These are phyloP conservation scores for Umbellularia californica DNA, from an alignment of 164 flowering plant genomes.

Conservation along the genomic window DNA sequence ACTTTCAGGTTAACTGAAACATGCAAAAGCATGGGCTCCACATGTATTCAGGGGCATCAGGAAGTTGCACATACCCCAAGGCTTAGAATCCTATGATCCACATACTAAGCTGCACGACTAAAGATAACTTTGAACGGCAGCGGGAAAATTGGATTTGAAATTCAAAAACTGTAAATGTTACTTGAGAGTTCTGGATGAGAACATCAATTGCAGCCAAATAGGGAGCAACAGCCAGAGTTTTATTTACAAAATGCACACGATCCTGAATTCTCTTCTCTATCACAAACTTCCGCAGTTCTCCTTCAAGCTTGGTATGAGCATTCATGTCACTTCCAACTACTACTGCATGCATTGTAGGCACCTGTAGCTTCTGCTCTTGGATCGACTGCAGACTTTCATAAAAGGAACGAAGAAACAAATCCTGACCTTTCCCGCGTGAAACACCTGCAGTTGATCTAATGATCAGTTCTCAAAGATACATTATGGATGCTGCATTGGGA, in stretches of 20 bases:
- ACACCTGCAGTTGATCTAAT: constrained; percentile 58
- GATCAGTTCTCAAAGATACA: constrained; percentile 3
- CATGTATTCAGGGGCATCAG: background rate
- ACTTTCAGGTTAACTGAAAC: background rate
- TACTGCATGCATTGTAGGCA: constrained; percentile 82
- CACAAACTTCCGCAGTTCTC: constrained; percentile 72
- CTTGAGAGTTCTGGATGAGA: constrained; percentile 98
- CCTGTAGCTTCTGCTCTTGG: constrained; percentile 58
- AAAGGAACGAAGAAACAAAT: constrained; percentile 79
- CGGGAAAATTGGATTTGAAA: background rate
- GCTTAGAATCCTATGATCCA: background rate
- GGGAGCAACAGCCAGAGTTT: constrained; percentile 90
- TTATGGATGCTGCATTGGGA: too few relatives aligned
- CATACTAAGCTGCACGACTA: background rate
- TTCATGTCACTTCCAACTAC: constrained; percentile 92
- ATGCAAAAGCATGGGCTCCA: background rate
- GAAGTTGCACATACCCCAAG: background rate
- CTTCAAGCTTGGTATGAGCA: constrained; percentile 81
- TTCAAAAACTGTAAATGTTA: constrained; percentile 13
- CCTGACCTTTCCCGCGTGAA: constrained; percentile 98
- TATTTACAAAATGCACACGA: constrained; percentile 84
- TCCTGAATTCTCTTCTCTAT: constrained; percentile 58
- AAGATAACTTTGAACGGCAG: background rate
- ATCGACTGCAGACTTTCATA: constrained; percentile 69
- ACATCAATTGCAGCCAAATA: constrained; percentile 91